Evolutionary conservation across 345 rosid species (phyloP).

Genomic region (Citrus hindsii): DNA sequence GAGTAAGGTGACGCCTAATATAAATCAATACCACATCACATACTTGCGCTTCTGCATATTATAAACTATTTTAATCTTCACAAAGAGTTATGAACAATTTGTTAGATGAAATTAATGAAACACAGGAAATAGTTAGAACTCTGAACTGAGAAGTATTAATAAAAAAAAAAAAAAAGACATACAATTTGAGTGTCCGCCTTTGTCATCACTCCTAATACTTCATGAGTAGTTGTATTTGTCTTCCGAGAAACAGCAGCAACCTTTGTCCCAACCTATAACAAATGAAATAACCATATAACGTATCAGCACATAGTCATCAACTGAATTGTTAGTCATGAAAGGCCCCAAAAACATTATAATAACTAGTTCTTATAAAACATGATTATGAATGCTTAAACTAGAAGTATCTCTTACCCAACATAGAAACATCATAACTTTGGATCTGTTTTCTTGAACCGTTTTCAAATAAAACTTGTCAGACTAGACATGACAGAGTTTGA

Average conservation of each 20-base stretch:
- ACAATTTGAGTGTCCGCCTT: slow-evolving; percentile 80
- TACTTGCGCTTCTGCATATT: neutral
- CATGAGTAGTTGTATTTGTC: slow-evolving; percentile 94
- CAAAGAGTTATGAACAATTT: neutral
- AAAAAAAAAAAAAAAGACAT: slow-evolving; percentile 22
- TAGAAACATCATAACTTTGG: neutral
- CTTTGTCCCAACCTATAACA: slow-evolving; percentile 75
- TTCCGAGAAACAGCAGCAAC: slow-evolving; percentile 96
- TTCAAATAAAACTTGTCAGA: neutral
- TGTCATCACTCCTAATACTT: slow-evolving; percentile 89
- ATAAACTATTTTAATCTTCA: neutral
- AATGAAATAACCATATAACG: neutral
- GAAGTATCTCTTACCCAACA: neutral
- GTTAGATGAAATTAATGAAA: neutral
- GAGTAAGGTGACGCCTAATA: neutral
- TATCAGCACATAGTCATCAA: slow-evolving; percentile 2
- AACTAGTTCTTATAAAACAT: neutral
- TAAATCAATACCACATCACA: neutral
- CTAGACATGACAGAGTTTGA: neutral
- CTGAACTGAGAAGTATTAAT: neutral
- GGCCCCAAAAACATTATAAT: neutral
- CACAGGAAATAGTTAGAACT: neutral
- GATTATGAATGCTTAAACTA: neutral
- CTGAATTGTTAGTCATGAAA: neutral
- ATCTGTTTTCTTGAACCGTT: neutral